Evolutionary conservation across 208 protist species (phyloP).

Genomic region (Novymonas esmeraldas): DNA sequence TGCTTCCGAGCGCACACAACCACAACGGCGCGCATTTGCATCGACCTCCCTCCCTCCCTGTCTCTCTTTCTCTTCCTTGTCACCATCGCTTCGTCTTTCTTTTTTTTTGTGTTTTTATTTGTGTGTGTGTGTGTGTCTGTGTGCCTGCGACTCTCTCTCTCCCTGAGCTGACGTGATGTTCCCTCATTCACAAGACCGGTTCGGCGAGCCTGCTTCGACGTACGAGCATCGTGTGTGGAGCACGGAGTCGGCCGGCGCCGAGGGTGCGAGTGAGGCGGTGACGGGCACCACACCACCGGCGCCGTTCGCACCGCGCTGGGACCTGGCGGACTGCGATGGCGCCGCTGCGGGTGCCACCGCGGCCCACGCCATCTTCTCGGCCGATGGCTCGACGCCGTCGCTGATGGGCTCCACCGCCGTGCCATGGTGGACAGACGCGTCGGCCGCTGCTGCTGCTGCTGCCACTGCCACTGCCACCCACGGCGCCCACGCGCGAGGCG

Average conservation of each 20-base stretch:
- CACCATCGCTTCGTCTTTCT: background rate
- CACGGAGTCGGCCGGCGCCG: background rate
- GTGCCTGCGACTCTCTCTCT: background rate
- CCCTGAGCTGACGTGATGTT: background rate
- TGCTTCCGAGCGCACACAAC: too few species aligned
- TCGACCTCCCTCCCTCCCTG: background rate
- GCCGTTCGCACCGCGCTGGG: too few species aligned
- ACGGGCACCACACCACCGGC: background rate
- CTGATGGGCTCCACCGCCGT: background rate
- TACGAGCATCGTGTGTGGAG: constrained; percentile 12
- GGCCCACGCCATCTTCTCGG: too few species aligned
- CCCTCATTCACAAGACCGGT: background rate
- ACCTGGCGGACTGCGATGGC: too few species aligned
- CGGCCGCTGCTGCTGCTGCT: too few species aligned
- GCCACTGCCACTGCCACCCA: too few species aligned
- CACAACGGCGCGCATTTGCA: too few species aligned
- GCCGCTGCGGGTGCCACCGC: too few species aligned
- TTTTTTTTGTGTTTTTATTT: background rate
- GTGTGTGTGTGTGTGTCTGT: background rate
- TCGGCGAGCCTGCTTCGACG: background rate
- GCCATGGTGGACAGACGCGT: too few species aligned
- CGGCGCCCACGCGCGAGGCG: background rate
- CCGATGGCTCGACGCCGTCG: too few species aligned
- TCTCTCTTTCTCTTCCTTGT: background rate
- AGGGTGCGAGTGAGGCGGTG: background rate